Base-by-base conservation (phyloP, 2,329 filamentous ascomycete species). In the Dichotomopilus funicola region DNA sequence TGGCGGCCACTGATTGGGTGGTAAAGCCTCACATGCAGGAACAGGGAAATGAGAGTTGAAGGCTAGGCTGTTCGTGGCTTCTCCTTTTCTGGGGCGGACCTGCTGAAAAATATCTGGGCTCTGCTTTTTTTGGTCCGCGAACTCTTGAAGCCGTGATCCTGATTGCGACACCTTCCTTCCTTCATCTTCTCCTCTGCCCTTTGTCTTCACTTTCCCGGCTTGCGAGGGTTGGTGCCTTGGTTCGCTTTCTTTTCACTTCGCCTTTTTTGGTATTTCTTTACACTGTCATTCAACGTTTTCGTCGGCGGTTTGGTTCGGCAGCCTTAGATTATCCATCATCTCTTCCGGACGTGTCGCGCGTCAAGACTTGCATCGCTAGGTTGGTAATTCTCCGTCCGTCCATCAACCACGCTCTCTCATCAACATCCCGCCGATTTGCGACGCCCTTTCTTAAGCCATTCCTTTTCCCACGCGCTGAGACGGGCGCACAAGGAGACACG, bases 191-290 rank as follows among this genome's bases (percentile, higher is more conserved):
- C 54, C 53, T 55, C 51, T 6, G 13, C 33, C 48, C n/a, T 40
- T 41, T 35, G 40, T 50, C 55, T 53, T 41, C 34, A 51, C 45
- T 50, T 57, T 42, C 46, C 31, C 27, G 48, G 34, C 34, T 41
- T 58, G 47, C 37, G 53, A 53, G 53, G 52, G 51, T 60, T 51
- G 59, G 59, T 49, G 55, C 27, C 56, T 53, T 51, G 64, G 60
- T 63, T 59, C 65, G 65, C 62, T 64, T 67, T 61, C 63, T 65
- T 61, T 65, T 64, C 60, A 63, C 61, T 65, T 66, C 64, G 36
- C 69, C 67, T 47, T 48, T 53, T 48, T 48, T 41, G 51, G 41
- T n/a, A 27, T 46, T 44, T 51, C 49, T 13, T 64, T 62, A 63
- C 61, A 51, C 52, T 51, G 55, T 37, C 45, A 31, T 51, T 56